phyloP scores from a whole-genome alignment of 441 rosid genomes.

The Gossypium davidsonii region DNA sequence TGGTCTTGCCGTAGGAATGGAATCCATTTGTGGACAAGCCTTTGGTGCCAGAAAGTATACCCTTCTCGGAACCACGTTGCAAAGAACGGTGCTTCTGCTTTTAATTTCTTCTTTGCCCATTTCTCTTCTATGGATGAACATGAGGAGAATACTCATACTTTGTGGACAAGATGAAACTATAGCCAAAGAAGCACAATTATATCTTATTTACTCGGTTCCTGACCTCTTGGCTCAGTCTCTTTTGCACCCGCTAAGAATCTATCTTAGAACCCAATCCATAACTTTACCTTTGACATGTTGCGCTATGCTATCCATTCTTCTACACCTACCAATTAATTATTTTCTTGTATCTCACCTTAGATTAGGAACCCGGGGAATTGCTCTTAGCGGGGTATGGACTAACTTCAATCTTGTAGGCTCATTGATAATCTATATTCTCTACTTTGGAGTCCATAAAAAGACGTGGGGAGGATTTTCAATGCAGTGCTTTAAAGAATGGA shows the following conservation, averaged over 20 bases:
- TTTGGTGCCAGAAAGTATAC: constrained; percentile 61
- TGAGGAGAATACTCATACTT: constrained; percentile 47
- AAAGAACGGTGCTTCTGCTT: constrained; percentile 57
- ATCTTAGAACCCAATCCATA: constrained; percentile 73
- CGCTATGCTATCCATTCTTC: constrained; percentile 51
- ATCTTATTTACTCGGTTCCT: constrained; percentile 61
- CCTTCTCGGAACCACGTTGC: constrained; percentile 56
- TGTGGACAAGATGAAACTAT: constrained; percentile 59
- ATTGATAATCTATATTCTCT: constrained; percentile 43
- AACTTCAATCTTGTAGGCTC: constrained; percentile 58
- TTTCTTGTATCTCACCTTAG: constrained; percentile 45
- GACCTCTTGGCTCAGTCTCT: constrained; percentile 78
- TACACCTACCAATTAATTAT: constrained; percentile 66
- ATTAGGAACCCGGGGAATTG: constrained; percentile 70
- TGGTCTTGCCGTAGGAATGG: constrained; percentile 88
- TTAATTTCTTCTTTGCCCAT: constrained; percentile 55
- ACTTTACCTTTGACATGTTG: constrained; percentile 70
- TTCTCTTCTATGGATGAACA: constrained; percentile 65
- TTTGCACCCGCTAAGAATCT: constrained; percentile 75
- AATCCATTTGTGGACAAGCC: constrained; percentile 86
- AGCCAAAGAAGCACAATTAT: constrained; percentile 55
- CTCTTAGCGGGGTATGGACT: constrained; percentile 64
- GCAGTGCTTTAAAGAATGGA: constrained; percentile 69
- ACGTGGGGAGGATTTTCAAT: constrained; percentile 49
- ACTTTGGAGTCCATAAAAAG: constrained; percentile 42